Conservation (phyloP, 2,329 filamentous ascomycete genomes). For the Pseudogymnoascus sp. region DNA sequence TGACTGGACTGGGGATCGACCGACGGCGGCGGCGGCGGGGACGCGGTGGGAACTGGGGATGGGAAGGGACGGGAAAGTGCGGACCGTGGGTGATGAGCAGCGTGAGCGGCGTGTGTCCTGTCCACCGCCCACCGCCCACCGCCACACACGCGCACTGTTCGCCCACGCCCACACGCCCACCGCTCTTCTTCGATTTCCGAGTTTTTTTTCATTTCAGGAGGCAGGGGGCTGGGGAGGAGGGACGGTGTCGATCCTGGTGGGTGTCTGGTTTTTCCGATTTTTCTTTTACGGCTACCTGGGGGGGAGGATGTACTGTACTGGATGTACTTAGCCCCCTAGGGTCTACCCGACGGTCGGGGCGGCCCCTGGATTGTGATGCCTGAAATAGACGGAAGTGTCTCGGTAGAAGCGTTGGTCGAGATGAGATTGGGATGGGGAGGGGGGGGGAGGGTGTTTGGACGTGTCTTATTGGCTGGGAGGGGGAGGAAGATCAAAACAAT, state of each 20-base stretch:
- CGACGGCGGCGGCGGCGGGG: background rate
- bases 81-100: background rate
- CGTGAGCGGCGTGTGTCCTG: background rate
- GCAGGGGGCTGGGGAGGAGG: background rate
- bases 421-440: background rate
- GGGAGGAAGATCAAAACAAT: background rate
- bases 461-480: constrained; percentile 1
- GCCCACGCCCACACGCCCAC: background rate
- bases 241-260: background rate
- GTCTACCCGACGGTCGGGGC: constrained; percentile 4
- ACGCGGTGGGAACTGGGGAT: background rate
- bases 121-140: background rate
- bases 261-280: background rate
- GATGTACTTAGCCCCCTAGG: background rate
- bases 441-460: background rate
- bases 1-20: background rate
- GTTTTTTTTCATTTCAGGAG: background rate
- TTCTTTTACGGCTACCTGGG: background rate
- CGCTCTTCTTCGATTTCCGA: background rate
- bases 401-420: constrained; percentile 4
- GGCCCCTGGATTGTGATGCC: background rate
- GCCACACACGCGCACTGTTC: background rate
- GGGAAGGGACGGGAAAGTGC: background rate
- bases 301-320: background rate
- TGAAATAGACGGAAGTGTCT: constrained; percentile 1